Evolutionary conservation across 441 rosid species (phyloP), one percentile per base, ranked within the genome.

Genomic region (Populus hybrid): DNA sequence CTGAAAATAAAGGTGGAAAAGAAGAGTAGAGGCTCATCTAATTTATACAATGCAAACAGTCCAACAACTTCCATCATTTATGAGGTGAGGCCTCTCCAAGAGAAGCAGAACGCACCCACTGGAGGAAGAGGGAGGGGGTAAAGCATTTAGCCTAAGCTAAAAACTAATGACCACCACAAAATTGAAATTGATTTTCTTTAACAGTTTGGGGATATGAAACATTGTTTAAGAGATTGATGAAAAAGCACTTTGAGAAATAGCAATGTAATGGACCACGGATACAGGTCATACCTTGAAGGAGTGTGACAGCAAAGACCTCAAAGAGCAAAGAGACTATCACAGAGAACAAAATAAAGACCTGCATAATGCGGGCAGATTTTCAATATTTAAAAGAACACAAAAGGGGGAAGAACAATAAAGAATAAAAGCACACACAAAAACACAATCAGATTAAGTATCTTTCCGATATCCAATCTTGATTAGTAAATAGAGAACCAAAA

Each of bases 311-410:
- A 73, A 90, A 77, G 85, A 87, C 82, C 90, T 96, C 90, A 77
- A 91, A 84, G 61, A 90, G 81, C 14, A 88, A 80, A 24, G 99
- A 93, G 40, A 78, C 84, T 28, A 81, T 59, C 59, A 87, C 68
- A 72, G 98, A 92, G 93, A 93, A 94, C 77, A 94, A 75, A 76
- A 91, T 86, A 85, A 94, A 96, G n/a, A 91, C 97, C 99, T 96
- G 94, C 88, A 89, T 35, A 75, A 82, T 24, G 69, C 70, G 66
- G 63, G 68, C 66, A 63, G 57, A 12, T 5, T 26, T 40, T 67
- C 35, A 34, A 34, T 16, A 40, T 40, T 40, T 40, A 40, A 67
- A 57, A 67, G 30, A n/a, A 34, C 71, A 75, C 12, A 20, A 38
- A 24, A 34, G 0, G 59, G 4, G n/a, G 16, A 32, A 69, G 12